Conservation (phyloP, 139 green algal species). For the Chloropicon primus region DNA sequence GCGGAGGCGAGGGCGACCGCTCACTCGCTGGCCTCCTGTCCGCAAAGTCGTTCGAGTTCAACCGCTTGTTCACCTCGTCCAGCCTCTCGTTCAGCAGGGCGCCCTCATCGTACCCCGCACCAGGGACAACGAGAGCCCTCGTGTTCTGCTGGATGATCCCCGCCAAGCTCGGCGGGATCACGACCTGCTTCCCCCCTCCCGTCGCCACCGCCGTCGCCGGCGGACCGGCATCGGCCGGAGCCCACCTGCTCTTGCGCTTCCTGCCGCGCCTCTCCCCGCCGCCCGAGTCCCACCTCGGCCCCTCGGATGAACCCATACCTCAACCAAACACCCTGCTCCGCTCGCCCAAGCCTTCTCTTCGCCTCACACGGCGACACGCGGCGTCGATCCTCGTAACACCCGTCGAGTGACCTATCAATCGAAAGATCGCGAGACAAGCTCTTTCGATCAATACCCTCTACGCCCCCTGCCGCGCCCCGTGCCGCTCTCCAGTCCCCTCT, state of each 20-base stretch:
- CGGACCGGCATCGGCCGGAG: constrained; percentile 5
- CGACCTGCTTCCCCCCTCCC: background rate
- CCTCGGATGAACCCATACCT: too few relatives aligned
- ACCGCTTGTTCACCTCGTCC: constrained; percentile 22
- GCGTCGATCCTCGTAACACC: too few relatives aligned
- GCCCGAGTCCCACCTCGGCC: too few relatives aligned
- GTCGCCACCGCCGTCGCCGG: too few relatives aligned
- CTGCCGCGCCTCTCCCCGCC: background rate
- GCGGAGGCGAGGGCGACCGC: constrained; percentile 76
- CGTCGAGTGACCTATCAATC: too few relatives aligned
- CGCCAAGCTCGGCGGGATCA: constrained; percentile 5
- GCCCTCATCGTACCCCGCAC: constrained; percentile 25
- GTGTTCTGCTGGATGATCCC: constrained; percentile 30
- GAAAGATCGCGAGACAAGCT: too few relatives aligned
- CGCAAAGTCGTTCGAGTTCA: constrained; percentile 21
- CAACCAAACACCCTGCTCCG: too few relatives aligned
- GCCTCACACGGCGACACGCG: too few relatives aligned
- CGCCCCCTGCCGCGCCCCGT: too few relatives aligned
- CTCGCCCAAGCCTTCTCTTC: too few relatives aligned
- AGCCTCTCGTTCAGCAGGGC: constrained; percentile 23
- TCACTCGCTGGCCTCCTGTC: constrained; percentile 55
- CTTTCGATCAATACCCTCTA: too few relatives aligned
- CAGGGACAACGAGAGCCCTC: constrained; percentile 29
- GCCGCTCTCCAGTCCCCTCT: too few relatives aligned
- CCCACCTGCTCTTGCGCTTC: constrained; percentile 34